These are phyloP conservation scores for Yamadazyma pseudoaaseri DNA, from an alignment of 1,139 yeast species.

Conservation along the genomic window DNA sequence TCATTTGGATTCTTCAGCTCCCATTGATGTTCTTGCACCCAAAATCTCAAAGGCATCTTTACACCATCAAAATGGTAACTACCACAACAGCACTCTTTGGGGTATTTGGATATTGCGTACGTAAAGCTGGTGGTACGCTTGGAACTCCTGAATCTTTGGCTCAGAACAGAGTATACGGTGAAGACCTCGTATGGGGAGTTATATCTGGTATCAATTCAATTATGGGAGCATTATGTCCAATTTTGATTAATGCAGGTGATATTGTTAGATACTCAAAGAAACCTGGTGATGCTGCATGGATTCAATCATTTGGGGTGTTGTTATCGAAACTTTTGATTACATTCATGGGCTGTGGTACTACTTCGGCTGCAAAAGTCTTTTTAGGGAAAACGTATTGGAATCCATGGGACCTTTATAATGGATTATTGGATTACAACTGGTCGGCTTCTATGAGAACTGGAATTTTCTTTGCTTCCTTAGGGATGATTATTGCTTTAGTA, in stretches of 20 bases:
- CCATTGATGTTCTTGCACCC: too few relatives aligned
- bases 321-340: conserved; percentile 12
- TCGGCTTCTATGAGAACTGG: conserved; percentile 12
- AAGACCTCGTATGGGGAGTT: conserved; percentile 13
- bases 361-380: conserved; percentile 13
- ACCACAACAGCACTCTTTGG: too few relatives aligned
- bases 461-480: conserved; percentile 12
- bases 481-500: conserved; percentile 12
- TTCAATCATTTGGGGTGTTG: conserved; percentile 13
- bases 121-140: conserved; percentile 14
- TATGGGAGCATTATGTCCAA: conserved; percentile 15
- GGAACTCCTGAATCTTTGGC: conserved; percentile 13
- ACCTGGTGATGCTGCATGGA: conserved; percentile 14
- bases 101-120: too few relatives aligned
- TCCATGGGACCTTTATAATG: conserved; percentile 13
- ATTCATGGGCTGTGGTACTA: conserved; percentile 13
- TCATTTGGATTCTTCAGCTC: too few relatives aligned
- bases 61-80: too few relatives aligned
- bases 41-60: too few relatives aligned
- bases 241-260: conserved; percentile 13
- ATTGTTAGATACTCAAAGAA: conserved; percentile 12
- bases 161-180: conserved; percentile 9
- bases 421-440: conserved; percentile 12
- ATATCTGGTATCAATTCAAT: conserved; percentile 12
- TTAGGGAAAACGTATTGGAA: conserved; percentile 13